A percentile compares a stretch with the other conserved stretches of the same genome.
phyloP scores from a whole-genome alignment of 2,329 filamentous ascomycete genomes.

The Scolecobasidium constrictum region DNA sequence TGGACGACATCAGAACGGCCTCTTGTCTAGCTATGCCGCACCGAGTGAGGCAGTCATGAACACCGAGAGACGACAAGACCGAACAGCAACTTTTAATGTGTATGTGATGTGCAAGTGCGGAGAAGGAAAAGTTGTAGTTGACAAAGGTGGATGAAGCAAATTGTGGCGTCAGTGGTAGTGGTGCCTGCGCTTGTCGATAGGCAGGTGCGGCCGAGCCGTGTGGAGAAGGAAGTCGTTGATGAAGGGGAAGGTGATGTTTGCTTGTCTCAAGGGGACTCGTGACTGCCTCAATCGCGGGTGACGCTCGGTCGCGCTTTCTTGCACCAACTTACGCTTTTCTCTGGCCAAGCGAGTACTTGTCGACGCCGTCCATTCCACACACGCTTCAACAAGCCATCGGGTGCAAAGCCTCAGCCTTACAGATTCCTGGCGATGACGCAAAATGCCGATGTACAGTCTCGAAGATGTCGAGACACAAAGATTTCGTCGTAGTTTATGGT shows the following conservation, averaged over 20 bases:
- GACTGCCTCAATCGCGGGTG: neutral
- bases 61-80: neutral
- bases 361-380: neutral
- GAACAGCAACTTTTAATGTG: neutral
- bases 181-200: neutral
- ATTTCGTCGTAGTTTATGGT: too few relatives aligned
- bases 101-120: neutral
- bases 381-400: neutral
- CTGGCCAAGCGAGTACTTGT: neutral
- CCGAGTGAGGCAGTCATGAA: neutral
- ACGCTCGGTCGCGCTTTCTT: neutral
- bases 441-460: too few relatives aligned
- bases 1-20: constrained; percentile 78
- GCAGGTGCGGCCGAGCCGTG: neutral
- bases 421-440: too few relatives aligned
- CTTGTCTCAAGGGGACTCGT: neutral
- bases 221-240: neutral
- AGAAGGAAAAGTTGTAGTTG: neutral
- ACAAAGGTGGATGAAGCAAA: neutral
- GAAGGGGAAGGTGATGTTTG: neutral
- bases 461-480: too few relatives aligned
- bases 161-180: neutral
- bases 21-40: neutral
- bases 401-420: neutral
- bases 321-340: constrained; percentile 1